Evolutionary conservation across 2,329 filamentous ascomycete species (phyloP), one percentile per base, ranked within the genome.

Genomic region (Madurella fahalii): DNA sequence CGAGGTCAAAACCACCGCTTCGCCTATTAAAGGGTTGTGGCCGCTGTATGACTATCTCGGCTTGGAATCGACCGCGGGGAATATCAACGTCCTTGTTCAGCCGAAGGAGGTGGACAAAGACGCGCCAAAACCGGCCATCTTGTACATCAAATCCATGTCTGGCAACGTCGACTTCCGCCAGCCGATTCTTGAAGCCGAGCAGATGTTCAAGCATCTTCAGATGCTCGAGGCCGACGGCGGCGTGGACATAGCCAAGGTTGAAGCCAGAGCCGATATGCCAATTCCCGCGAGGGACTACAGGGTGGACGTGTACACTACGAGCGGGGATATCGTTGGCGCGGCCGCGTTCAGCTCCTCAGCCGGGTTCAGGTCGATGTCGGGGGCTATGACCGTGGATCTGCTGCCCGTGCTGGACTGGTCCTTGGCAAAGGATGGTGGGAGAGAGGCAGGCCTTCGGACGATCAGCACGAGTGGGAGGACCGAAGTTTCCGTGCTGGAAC

Each of bases 31-130:
- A 13, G 80, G 80, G 31, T 73, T 71, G 64, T 81, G 77, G 69
- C 77, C 79, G 0, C 68, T 82, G 1, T 77, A 75, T 63, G 76
- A 81, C 61, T 65, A 72, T 31, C 71, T 83, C 12, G 66, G 55
- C 16, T 64, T 81, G n/a, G 60, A 67, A 16, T 72, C 75, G 8
- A 68, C 69, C 0, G 76, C 78, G 0, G 80, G 79, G 45, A 61
- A 68, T 50, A 65, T 81, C 53, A 55, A 55, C 15, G 68, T 71
- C 3, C 69, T 68, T 34, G 66, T 82, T 50, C 67, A 65, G 12
- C 76, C 76, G 5, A 68, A 77, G 59, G 64, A 68, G 0, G 71
- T 61, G n/a, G 65, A 71, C 40, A 58, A 67, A 8, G 59, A 67
- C n/a, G 46, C 59, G 5, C 70, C 72, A 8, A 66, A 67, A 16